Base-by-base conservation (phyloP, 2,329 filamentous ascomycete species). In the Phoma sp. region DNA sequence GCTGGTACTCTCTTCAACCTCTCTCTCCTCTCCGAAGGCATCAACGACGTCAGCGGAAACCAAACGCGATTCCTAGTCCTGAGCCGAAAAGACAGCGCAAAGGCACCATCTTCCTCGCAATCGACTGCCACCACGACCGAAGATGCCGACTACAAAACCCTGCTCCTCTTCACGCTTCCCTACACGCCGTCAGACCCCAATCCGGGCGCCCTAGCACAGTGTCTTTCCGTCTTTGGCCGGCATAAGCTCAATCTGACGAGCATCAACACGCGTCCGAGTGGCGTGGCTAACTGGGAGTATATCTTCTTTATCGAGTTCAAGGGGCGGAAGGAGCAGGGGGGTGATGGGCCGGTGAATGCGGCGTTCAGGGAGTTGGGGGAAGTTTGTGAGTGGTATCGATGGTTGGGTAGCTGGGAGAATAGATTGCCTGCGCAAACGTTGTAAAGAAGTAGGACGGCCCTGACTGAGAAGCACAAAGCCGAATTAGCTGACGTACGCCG, bases 221-320 rank as follows among this genome's bases (percentile, higher is more conserved):
- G 88, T 27, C 80, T 98, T 55, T 84, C 88, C 45, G 90, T 91
- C 51, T 98, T 98, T 77, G 87, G 87, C 60, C 80, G 79, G 7
- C 82, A 85, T 63, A 82, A 83, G 5, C 81, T 97, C 53, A 96
- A 97, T 72, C 78, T 98, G 63, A 97, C 93, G 27, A 94, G 89
- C 73, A 96, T 98, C 75, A 93, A 92, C 72, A 92, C 90, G 62
- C 79, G 94, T 61, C 94, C 94, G 5, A 92, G 90, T 67, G 84
- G 90, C 51, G 80, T 84, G 35, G 78, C 80, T 63, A 86, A 89
- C 19, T 98, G 96, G 85, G 88, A 96, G 73, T 98, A 98, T 77
- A 85, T 97, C 33, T 97, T 98, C 78, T 93, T 98, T 71, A 88
- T 97, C 27, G 94, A 98, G 80, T 92, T 96, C 67, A 85, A 89